A percentile compares a stretch with the other conserved stretches of the same genome.
Conservation (phyloP, 2,329 filamentous ascomycete genomes). For the Elsinoe ampelina region DNA sequence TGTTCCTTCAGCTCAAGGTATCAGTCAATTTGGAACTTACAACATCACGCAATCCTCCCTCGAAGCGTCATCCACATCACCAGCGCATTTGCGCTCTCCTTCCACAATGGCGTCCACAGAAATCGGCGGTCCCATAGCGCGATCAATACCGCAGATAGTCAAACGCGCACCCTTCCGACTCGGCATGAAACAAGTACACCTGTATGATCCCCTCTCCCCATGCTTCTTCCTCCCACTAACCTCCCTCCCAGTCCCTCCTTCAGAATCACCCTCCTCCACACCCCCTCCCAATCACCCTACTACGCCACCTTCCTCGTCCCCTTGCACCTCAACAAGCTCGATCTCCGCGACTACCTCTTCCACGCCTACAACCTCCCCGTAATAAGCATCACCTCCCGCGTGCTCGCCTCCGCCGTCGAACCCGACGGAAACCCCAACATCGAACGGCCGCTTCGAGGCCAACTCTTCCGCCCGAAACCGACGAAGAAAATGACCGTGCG, state of each 20-base stretch:
- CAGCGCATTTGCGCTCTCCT: neutral
- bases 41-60: neutral
- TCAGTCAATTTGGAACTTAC: neutral
- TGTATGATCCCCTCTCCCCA: slow-evolving; percentile 22
- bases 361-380: slow-evolving; percentile 72
- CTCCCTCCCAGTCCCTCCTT: slow-evolving; percentile 59
- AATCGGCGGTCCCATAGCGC: neutral
- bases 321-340: slow-evolving; percentile 88
- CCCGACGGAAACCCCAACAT: slow-evolving; percentile 36
- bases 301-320: slow-evolving; percentile 88
- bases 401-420: slow-evolving; percentile 59
- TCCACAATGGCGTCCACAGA: slow-evolving; percentile 1
- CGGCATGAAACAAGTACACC: slow-evolving; percentile 28
- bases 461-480: slow-evolving; percentile 58
- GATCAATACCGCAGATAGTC: neutral
- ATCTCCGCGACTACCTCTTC: slow-evolving; percentile 88
- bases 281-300: slow-evolving; percentile 61
- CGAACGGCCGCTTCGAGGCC: slow-evolving; percentile 32
- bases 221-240: neutral
- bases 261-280: slow-evolving; percentile 67
- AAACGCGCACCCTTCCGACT: slow-evolving; percentile 24
- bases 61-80: neutral
- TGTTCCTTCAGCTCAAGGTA: neutral
- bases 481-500: slow-evolving; percentile 94
- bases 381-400: slow-evolving; percentile 64